Evolutionary conservation across 1,139 yeast species (phyloP), one percentile per base, ranked within the genome.

Genomic region (Nakaseomyces kungkrabaensis): DNA sequence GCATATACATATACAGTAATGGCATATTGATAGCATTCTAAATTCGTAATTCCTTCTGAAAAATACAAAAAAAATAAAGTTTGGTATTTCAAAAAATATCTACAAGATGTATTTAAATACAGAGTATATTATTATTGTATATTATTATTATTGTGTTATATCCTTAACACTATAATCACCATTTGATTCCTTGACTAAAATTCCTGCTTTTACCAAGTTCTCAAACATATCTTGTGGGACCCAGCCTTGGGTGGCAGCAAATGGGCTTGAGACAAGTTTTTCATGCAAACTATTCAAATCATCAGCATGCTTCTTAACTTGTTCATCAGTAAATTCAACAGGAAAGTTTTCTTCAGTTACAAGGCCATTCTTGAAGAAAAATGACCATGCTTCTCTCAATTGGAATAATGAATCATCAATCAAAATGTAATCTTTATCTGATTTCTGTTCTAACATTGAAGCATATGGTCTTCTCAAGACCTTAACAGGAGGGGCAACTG

Each of bases 221-320:
- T 79, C 83, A 63, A 90, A 89, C 84, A 88, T 79, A 62, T 88
- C 96, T 65, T 87, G 95, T 27, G 97, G 96, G 52, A 92, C 77
- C 96, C 97, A 90, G 5, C 96, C 96, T 51, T 87, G 85, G 37
- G 97, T 86, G 47, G 94, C 94, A 37, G 87, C 82, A 67, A 89
- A 89, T 45, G 97, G 97, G 50, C 81, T 77, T 6, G 81, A 73
- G 37, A 83, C 76, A 47, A 85, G 70, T 56, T 78, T 81, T 56
- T 77, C 70, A 66, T 86, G 92, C 70, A 87, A 84, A 43, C 74
- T 77, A 54, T 78, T 81, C 59, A 87, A 74, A 32, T 77, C 78
- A 31, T 70, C 63, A 51, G 79, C 79, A 62, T 83, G 85, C 47
- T 72, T 68, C 52, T 78, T 78, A 50, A 71, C 61, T 55, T 77